Percentiles rank a stretch among this genome's conserved stretches.
Evolutionary conservation across 73 alveolate species (phyloP).

Genomic region (Tetrahymena borealis): DNA sequence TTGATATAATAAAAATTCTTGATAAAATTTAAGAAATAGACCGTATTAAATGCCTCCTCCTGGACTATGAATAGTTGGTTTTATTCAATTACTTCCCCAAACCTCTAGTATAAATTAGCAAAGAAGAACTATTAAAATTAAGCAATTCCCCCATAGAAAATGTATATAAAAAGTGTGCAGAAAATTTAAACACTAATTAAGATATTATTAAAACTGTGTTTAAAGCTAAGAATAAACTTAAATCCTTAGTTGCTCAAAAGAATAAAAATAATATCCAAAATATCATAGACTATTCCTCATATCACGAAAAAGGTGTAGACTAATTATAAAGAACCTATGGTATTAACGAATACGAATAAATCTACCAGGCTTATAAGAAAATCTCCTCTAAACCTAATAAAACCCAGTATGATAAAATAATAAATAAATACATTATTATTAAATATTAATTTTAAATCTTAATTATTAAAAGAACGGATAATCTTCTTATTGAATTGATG

Average conservation of each 20-base stretch:
- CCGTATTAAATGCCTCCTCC: background rate
- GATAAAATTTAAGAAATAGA: background rate
- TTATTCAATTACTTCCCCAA: background rate
- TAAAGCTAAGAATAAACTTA: background rate
- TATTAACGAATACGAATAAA: background rate
- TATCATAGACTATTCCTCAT: background rate
- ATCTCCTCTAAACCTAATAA: background rate
- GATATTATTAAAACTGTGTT: background rate
- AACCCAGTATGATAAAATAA: background rate
- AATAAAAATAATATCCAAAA: background rate
- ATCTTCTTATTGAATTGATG: background rate
- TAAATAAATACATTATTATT: background rate
- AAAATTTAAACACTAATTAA: background rate
- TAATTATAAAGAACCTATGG: background rate
- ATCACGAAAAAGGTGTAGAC: background rate
- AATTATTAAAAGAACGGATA: background rate
- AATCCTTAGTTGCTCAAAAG: background rate
- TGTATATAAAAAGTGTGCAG: background rate
- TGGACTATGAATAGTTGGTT: background rate
- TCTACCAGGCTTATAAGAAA: background rate
- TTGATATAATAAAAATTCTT: background rate
- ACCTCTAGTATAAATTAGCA: background rate
- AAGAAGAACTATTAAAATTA: background rate
- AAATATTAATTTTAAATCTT: background rate
- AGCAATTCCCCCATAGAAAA: background rate